Evolutionary conservation across 306 rosid genomes (phyloP), one percentile per base, ranked within the genome.

Genomic region (Medicago lupulina): DNA sequence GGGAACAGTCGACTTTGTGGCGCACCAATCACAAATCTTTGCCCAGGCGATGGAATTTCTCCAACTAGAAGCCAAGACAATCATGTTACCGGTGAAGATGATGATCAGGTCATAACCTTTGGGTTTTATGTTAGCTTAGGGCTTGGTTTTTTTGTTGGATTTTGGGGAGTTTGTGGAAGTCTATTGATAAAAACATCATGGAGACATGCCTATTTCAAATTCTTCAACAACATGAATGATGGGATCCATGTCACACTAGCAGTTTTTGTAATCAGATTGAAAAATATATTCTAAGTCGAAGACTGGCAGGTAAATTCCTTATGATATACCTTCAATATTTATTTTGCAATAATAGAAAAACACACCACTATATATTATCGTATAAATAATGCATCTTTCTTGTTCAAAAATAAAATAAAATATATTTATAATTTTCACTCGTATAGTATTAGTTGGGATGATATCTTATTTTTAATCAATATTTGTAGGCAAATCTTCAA

Each of bases 1-100:
- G 85, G 84, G 7, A 82, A 85, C 12, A 34, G 0, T 6, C 23
- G 68, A 10, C 86, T 82, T 55, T 85, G 86, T 55, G 84, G 86
- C 10, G n/a, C 4, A 1, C 83, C 83, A 2, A 73, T 85, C 21
- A 7, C 2, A 0, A 14, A 67, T 53, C 38, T 3, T 0, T 82
- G 85, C n/a, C 67, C 12, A 8, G 49, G 11, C 8, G 74, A 72
- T 38, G 23, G 3, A 15, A 13, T 41, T 16, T 38, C 46, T 4
- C 8, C 54, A 10, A 1, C 6, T 0, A 2, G 5, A 9, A 72
- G 25, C 19, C 3, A 5, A 1, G 9, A 39, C 0, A 60, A 28
- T 2, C 46, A 38, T 50, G 51, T 1, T 1, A 9, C 1, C 3
- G 4, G 15, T 6, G 76, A 12, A 1, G 74, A 68, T 3, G 18